Evolutionary conservation across 805 yeast species (phyloP).

Genomic region (Candida namnaoensis): DNA sequence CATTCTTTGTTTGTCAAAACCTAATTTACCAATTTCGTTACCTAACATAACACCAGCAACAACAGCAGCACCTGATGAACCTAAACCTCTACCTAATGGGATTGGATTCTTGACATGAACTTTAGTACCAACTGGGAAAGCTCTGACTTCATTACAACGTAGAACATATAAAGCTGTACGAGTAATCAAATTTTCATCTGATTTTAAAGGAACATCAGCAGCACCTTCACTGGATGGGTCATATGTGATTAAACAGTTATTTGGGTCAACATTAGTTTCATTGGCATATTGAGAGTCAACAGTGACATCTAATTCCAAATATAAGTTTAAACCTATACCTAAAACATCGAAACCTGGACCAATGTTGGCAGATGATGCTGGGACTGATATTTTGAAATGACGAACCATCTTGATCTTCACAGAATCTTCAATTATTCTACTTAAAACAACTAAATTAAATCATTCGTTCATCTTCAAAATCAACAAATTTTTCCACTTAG

Average conservation of each 20-base stretch:
- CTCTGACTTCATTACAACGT: constrained; percentile 67
- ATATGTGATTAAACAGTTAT: constrained; percentile 63
- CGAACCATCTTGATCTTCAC: constrained; percentile 27
- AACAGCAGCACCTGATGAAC: constrained; percentile 97
- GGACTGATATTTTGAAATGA: constrained; percentile 62
- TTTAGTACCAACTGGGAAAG: constrained; percentile 79
- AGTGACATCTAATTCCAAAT: constrained; percentile 58
- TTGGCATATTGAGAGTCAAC: constrained; percentile 43
- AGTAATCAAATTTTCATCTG: constrained; percentile 81
- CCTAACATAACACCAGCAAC: constrained; percentile 94
- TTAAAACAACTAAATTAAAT: constrained; percentile 1
- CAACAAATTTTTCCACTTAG: background rate
- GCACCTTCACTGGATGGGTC: constrained; percentile 68
- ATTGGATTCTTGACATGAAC: constrained; percentile 83
- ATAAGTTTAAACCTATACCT: constrained; percentile 81
- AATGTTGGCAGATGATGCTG: constrained; percentile 96
- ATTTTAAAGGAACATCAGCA: constrained; percentile 66
- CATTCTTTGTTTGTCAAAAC: constrained; percentile 70
- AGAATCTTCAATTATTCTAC: constrained; percentile 2
- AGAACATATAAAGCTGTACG: constrained; percentile 88
- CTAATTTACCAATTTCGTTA: constrained; percentile 70
- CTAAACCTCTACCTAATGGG: constrained; percentile 94
- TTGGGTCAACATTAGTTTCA: constrained; percentile 48
- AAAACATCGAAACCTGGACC: constrained; percentile 98
- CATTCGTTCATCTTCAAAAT: background rate